These are phyloP conservation scores for Hymenoscyphus scutula DNA, from an alignment of 2,329 filamentous ascomycete genomes.

Conservation along the genomic window DNA sequence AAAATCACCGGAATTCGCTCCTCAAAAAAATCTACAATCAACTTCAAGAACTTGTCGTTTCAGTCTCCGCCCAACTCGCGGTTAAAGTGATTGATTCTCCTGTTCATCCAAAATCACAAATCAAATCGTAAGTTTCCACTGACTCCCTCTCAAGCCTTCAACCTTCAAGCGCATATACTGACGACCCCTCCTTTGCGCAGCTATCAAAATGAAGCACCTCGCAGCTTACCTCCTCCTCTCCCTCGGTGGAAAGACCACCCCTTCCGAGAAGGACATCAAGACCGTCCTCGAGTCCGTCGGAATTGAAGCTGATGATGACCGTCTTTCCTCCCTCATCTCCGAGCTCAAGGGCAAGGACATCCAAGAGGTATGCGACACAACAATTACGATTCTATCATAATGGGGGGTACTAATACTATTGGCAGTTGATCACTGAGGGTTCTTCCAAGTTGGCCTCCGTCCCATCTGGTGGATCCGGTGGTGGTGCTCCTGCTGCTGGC, in stretches of 20 bases:
- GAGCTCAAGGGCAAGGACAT: constrained; percentile 93
- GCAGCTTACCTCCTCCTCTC: constrained; percentile 97
- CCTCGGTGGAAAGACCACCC: constrained; percentile 88
- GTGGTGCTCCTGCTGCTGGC: constrained; percentile 63
- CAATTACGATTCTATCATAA: constrained; percentile 1
- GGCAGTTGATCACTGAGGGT: constrained; percentile 85
- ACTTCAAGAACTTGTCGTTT: constrained; percentile 74
- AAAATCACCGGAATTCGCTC: constrained; percentile 8
- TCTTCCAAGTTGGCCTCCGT: constrained; percentile 95
- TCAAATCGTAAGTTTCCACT: constrained; percentile 29
- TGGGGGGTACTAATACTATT: constrained; percentile 26
- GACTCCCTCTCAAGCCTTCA: constrained; percentile 6
- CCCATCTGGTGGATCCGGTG: constrained; percentile 83
- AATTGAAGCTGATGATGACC: constrained; percentile 87
- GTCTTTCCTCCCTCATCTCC: constrained; percentile 79
- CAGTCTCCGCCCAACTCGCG: constrained; percentile 98
- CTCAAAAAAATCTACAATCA: constrained; percentile 12
- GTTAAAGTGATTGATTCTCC: constrained; percentile 99
- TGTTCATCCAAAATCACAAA: constrained; percentile 51
- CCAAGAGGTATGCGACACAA: constrained; percentile 67
- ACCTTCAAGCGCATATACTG: constrained; percentile 19
- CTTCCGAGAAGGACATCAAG: constrained; percentile 84
- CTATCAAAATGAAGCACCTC: constrained; percentile 96
- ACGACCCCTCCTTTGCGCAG: constrained; percentile 37
- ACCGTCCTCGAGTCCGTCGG: constrained; percentile 87